A percentile compares a stretch with the other conserved stretches of the same genome.
Evolutionary conservation across 352 stramenopile genomes (phyloP).

Genomic region (Phytophthora meadii): DNA sequence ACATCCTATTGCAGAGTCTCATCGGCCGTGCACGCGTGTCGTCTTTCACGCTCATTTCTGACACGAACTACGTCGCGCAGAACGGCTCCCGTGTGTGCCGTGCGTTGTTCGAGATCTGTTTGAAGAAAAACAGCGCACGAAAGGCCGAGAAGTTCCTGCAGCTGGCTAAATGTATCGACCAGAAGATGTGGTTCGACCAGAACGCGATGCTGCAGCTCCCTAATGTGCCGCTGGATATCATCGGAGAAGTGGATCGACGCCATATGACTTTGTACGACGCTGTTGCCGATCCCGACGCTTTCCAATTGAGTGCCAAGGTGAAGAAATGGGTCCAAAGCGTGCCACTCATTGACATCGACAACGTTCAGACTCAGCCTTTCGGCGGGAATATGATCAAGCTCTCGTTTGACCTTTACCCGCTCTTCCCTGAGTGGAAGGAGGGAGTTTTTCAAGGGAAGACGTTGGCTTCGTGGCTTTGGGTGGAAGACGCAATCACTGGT

Average conservation of each 20-base stretch:
- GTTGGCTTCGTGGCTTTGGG: constrained; percentile 96
- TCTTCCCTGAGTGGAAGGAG: constrained; percentile 83
- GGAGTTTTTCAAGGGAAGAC: constrained; percentile 59
- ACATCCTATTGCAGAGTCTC: constrained; percentile 95
- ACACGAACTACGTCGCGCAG: constrained; percentile 99
- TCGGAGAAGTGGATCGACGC: constrained; percentile 82
- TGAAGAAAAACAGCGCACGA: constrained; percentile 89
- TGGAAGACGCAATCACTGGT: constrained; percentile 95
- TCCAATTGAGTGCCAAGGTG: constrained; percentile 61
- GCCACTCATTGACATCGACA: constrained; percentile 72
- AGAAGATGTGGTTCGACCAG: constrained; percentile 98
- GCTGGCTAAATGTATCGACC: constrained; percentile 97
- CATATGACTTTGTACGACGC: constrained; percentile 75
- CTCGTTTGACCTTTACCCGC: constrained; percentile 75
- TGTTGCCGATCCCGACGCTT: constrained; percentile 44
- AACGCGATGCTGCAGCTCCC: constrained; percentile 95
- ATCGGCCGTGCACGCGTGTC: constrained; percentile 84
- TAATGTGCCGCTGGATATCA: constrained; percentile 86
- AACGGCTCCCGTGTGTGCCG: constrained; percentile 97
- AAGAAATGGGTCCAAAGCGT: constrained; percentile 72
- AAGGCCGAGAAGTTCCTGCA: constrained; percentile 95
- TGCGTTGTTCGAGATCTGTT: constrained; percentile 99
- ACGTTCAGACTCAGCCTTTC: constrained; percentile 93
- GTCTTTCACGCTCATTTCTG: constrained; percentile 98
- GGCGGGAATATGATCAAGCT: constrained; percentile 95